phyloP scores from a whole-genome alignment of 768 basidiomycete species.

The Gautieria morchelliformis region DNA sequence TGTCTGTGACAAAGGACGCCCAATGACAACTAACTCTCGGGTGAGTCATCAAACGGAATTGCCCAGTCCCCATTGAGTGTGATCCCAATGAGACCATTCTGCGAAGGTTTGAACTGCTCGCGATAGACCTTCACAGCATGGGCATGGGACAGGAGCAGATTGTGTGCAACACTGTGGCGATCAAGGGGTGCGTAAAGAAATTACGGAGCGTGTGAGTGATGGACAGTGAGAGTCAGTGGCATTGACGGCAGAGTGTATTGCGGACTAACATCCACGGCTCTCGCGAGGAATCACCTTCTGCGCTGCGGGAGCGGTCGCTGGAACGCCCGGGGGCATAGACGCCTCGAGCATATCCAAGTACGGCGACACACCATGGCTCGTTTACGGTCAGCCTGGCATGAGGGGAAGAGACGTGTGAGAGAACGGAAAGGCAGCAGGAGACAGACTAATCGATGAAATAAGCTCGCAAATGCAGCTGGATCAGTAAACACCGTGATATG shows the following conservation, averaged over 20 bases:
- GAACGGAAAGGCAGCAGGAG: not conserved
- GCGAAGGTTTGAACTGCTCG: conserved; percentile 49
- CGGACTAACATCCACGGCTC: conserved; percentile 59
- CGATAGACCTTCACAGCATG: conserved; percentile 57
- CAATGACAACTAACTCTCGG: conserved; percentile 39
- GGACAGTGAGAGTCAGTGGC: not conserved
- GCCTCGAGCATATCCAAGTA: conserved; percentile 62
- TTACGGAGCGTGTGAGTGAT: conserved; percentile 3
- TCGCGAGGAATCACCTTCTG: conserved; percentile 53
- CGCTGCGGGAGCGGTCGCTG: conserved; percentile 49
- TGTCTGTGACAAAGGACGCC: not conserved
- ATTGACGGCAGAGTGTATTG: conserved; percentile 1
- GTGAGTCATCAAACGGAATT: conserved; percentile 60
- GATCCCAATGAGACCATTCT: conserved; percentile 67
- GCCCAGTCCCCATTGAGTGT: conserved; percentile 72
- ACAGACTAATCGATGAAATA: not conserved
- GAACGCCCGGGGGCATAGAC: conserved; percentile 64
- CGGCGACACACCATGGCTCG: conserved; percentile 65
- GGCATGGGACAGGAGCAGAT: conserved; percentile 61
- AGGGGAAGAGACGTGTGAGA: not conserved
- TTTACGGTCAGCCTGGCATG: conserved; percentile 56
- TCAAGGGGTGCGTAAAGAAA: conserved; percentile 14
- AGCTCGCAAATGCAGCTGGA: not conserved
- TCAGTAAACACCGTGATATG: not conserved
- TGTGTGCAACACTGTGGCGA: conserved; percentile 48